Evolutionary conservation across 2,329 filamentous ascomycete species (phyloP).

Genomic region (Beauveria varroae): DNA sequence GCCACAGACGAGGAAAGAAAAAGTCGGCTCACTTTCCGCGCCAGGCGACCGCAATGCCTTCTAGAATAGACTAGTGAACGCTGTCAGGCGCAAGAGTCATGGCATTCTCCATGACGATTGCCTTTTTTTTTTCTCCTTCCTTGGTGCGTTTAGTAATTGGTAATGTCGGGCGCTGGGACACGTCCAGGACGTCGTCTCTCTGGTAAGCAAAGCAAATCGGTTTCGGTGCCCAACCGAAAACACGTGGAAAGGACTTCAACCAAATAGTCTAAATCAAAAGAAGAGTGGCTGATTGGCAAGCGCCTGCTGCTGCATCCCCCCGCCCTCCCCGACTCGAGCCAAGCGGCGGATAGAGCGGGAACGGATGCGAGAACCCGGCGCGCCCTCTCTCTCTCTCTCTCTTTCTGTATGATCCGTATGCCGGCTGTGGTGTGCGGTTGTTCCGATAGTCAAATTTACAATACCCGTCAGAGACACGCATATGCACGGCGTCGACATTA

Average conservation of each 20-base stretch:
- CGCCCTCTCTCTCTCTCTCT: neutral
- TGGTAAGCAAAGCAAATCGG: no score
- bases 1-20: neutral
- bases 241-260: no score
- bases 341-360: neutral
- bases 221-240: no score
- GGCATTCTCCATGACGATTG: neutral
- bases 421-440: neutral
- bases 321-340: neutral
- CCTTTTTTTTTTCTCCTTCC: neutral
- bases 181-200: neutral
- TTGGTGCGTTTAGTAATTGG: neutral
- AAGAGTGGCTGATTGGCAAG: neutral
- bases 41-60: neutral
- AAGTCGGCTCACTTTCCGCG: conserved; percentile 2
- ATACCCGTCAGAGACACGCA: neutral
- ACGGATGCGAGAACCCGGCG: neutral
- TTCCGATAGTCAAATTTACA: no score
- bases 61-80: neutral
- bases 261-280: neutral
- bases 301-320: no score
- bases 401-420: neutral
- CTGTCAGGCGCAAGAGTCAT: neutral
- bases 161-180: no score
- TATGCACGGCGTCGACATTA: neutral